Base-by-base conservation (phyloP, 176 grass and related monocot species). In the Leersia perrieri region DNA sequence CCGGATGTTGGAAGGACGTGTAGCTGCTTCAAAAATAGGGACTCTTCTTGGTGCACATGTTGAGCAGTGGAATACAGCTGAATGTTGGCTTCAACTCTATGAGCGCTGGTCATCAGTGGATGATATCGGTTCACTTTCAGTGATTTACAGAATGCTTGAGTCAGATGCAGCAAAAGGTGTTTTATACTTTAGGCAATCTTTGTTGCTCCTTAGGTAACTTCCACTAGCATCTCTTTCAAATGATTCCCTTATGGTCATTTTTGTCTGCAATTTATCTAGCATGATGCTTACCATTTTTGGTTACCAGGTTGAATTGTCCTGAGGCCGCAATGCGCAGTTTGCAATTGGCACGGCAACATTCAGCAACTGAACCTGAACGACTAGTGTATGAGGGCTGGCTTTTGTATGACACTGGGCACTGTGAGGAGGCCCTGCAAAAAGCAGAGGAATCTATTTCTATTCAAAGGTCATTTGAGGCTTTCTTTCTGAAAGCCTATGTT, bases 401-500 rank as follows among this genome's bases (percentile, higher is more conserved):
- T 75, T 72, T 97, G 64, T 97, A 97, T 69, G 94, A 97, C 66
- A 94, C 94, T 39, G 94, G 94, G 27, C 91, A 97, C 80, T 92
- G 89, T 73, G 84, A 92, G 35, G 94, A 94, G 79, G 94, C 88
- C 44, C 86, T 97, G 47, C 66, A 84, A 68, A 97, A 97, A 83
- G 89, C 91, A 7, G 89, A 97, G 71, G 92, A 97, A 60, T 97
- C 94, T 23, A 85, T 97, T 76, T 90, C 83, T 72, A 92, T 94
- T 63, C 94, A 97, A 60, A 83, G 94, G 67, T 97, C 91, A 88
- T 97, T 97, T 76, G 94, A 97, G 80, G 94, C 94, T 45, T 97
- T 97, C 91, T 97, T 97, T 92, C 85, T 94, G 85, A 97, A 94
- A 84, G 94, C 94, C 33, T 97, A 97, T 18, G 94, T 92, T 83